These are phyloP conservation scores for Fusarium sp. DNA, from an alignment of 2,329 filamentous ascomycete genomes.

Conservation along the genomic window DNA sequence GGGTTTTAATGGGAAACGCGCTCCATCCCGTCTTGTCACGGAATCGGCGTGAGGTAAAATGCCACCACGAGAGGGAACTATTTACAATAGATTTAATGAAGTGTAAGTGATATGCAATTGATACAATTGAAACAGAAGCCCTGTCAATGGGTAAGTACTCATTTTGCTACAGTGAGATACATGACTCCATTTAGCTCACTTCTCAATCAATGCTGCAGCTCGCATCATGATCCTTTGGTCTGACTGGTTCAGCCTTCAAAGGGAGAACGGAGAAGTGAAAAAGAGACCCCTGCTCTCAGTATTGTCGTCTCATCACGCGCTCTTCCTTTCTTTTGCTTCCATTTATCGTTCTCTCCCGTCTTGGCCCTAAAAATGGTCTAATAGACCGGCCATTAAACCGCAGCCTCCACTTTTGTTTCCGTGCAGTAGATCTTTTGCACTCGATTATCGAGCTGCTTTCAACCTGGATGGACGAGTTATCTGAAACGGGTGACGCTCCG, in stretches of 20 bases:
- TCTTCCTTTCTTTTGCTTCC: constrained; percentile 12
- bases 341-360: not conserved
- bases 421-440: not conserved
- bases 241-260: not conserved
- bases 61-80: not conserved
- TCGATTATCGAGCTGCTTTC: not conserved
- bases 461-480: not conserved
- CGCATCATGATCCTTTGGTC: not conserved
- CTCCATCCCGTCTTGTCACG: not conserved
- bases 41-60: not conserved
- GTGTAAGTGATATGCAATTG: no score
- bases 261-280: not conserved
- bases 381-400: not conserved
- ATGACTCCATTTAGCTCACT: not conserved
- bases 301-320: not conserved
- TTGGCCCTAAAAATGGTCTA: constrained; percentile 15
- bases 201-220: not conserved
- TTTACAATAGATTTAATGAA: no score
- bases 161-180: not conserved
- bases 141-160: not conserved
- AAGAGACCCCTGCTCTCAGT: not conserved
- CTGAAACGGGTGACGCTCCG: constrained; percentile 12
- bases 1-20: constrained; percentile 32
- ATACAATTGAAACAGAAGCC: not conserved
- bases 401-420: constrained; percentile 21